phyloP scores from a whole-genome alignment of 169 alveolate genomes.

The Ichthyophthirius multifiliis region DNA sequence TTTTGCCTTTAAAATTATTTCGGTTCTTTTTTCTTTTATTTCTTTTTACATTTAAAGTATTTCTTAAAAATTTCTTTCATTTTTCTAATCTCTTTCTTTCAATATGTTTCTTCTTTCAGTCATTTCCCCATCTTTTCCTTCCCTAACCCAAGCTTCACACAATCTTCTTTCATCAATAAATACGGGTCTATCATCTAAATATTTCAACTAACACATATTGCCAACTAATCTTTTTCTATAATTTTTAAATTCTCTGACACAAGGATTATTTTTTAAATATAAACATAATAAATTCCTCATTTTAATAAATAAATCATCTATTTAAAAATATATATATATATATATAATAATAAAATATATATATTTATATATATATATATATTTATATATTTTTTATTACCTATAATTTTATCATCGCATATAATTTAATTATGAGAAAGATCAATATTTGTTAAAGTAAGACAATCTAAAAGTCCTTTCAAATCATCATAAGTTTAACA shows the following conservation, averaged over 20 bases:
- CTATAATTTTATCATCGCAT: conserved; percentile 26
- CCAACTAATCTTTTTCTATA: conserved; percentile 51
- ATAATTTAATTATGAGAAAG: conserved; percentile 51
- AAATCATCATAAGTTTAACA: not conserved
- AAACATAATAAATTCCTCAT: conserved; percentile 11
- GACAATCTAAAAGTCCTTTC: conserved; percentile 32
- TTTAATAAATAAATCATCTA: conserved; percentile 7
- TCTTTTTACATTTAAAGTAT: not conserved
- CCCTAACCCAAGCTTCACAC: conserved; percentile 48
- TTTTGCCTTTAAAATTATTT: conserved; percentile 8
- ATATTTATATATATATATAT: too few relatives aligned
- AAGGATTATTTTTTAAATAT: conserved; percentile 50
- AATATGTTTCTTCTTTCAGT: conserved; percentile 43
- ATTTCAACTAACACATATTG: conserved; percentile 34
- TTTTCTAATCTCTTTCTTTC: conserved; percentile 43
- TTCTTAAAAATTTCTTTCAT: not conserved
- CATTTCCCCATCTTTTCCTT: conserved; percentile 60
- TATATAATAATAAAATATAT: not conserved
- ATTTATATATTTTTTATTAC: not conserved
- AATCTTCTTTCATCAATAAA: conserved; percentile 50
- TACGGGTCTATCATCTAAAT: conserved; percentile 71
- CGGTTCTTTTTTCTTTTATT: not conserved
- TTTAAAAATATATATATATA: not conserved
- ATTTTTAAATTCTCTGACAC: conserved; percentile 47
- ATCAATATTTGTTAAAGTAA: conserved; percentile 53